Evolutionary conservation across 2,329 filamentous ascomycete species (phyloP), one percentile per base, ranked within the genome.

Genomic region (Tolypocladium tropicale): DNA sequence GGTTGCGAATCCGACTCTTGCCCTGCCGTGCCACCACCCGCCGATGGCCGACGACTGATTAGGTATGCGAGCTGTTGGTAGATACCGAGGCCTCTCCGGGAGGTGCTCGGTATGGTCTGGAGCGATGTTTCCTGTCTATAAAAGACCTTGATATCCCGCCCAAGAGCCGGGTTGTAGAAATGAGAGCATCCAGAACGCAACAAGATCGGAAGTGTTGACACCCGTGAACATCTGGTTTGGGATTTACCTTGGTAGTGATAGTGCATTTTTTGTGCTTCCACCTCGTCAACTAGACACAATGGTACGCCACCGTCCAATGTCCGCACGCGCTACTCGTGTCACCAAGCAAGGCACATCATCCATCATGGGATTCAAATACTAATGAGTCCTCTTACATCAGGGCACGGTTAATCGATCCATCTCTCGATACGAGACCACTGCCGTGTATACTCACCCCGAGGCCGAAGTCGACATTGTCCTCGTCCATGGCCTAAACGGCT

Each of bases 401-500:
- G 77, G 70, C 62, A 74, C 62, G 4, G 56, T 59, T 28, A 66
- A 66, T 48, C 65, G 65, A 36, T 60, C 57, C 16, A 64, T 72
- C 51, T 57, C 61, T 23, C 79, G 81, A 23, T 83, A 78, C 69
- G 82, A 84, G 67, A 73, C 80, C 54, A 84, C 81, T 1, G 75
- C 78, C 52, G 80, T 85, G 52, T 84, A 81, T 65, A 76, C 74
- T 0, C 80, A 84, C 56, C 80, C 81, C 9, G 72, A 82, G 56
- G 82, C 82, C 54, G 76, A 76, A 57, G 81, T 79, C 63, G 82
- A 85, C 63, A 82, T 90, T 46, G 79, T 90, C 30, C 80, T 90
- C 58, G 83, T 90, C 33, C 86, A 90, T 64, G 86, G 86, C 37
- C 77, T 82, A 56, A 88, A 88, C 67, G 86, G 86, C 34, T 72